A percentile compares a stretch with the other conserved stretches of the same genome.
Evolutionary conservation across 495 filamentous ascomycete species (phyloP).

Genomic region (Saxophila tyrrhenica): DNA sequence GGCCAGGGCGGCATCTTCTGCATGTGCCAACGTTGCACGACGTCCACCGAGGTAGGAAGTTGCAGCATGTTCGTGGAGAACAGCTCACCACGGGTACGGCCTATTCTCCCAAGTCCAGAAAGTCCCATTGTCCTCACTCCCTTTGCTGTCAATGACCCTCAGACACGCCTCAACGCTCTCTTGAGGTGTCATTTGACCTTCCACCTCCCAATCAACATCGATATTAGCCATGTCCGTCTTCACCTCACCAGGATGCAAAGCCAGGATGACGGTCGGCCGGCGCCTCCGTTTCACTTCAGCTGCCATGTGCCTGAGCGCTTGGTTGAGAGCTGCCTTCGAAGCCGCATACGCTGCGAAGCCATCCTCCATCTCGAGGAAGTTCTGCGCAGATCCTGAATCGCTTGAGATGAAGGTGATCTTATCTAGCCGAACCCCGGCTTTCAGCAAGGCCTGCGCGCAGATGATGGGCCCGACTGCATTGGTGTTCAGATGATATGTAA

Average conservation of each 20-base stretch:
- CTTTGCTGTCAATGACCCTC: constrained; percentile 39
- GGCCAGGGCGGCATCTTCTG: not conserved
- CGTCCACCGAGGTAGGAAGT: not conserved
- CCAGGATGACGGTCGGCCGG: constrained; percentile 37
- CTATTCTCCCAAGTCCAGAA: constrained; percentile 47
- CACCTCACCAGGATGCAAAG: constrained; percentile 48
- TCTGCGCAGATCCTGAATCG: constrained; percentile 36
- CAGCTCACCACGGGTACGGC: constrained; percentile 13
- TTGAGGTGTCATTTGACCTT: constrained; percentile 38
- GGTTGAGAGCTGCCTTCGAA: constrained; percentile 48
- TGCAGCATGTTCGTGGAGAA: no score
- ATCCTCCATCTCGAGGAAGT: constrained; percentile 44
- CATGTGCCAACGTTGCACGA: not conserved
- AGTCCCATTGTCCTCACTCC: constrained; percentile 37
- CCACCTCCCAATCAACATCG: constrained; percentile 38
- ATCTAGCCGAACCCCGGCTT: constrained; percentile 33
- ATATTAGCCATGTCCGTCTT: constrained; percentile 42
- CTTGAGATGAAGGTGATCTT: constrained; percentile 43
- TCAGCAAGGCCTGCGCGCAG: constrained; percentile 40
- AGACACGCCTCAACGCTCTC: constrained; percentile 42
- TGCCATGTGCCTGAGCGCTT: constrained; percentile 44
- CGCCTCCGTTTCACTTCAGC: constrained; percentile 40
- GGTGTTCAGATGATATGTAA: constrained; percentile 43
- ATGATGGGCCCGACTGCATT: constrained; percentile 49
- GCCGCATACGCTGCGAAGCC: constrained; percentile 49